Conservation (phyloP, 306 rosid species). For the Cicer arietinum region DNA sequence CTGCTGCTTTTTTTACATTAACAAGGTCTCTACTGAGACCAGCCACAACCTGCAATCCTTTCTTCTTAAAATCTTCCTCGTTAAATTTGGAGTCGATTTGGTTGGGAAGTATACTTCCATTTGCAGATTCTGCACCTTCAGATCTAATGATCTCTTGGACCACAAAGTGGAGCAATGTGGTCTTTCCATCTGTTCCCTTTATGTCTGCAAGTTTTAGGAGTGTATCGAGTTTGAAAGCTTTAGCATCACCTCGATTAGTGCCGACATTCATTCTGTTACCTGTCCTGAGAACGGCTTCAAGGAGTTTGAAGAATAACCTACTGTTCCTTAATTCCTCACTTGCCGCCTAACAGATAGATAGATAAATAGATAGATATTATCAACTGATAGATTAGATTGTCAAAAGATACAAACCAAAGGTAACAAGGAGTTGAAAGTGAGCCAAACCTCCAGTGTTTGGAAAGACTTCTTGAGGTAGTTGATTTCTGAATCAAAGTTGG, state of each 20-base stretch:
- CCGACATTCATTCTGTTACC: slow-evolving; percentile 99
- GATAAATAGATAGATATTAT: slow-evolving; percentile 14
- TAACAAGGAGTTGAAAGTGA: slow-evolving; percentile 27
- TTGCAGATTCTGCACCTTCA: slow-evolving; percentile 70
- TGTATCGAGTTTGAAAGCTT: slow-evolving; percentile 89
- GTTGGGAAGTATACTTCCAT: slow-evolving; percentile 50
- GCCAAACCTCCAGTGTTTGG: slow-evolving; percentile 83
- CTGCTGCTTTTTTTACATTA: slow-evolving; percentile 89
- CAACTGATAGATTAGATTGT: slow-evolving; percentile 37
- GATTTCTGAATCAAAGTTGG: slow-evolving; percentile 92
- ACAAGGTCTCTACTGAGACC: slow-evolving; percentile 87
- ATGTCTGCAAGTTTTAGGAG: slow-evolving; percentile 91
- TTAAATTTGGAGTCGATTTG: slow-evolving; percentile 53
- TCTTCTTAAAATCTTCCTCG: slow-evolving; percentile 80
- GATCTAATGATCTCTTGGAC: slow-evolving; percentile 97
- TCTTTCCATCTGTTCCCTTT: slow-evolving; percentile 98
- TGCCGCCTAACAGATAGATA: slow-evolving; percentile 67
- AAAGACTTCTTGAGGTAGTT: slow-evolving; percentile 87
- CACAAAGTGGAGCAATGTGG: slow-evolving; percentile 95
- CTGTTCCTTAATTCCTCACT: slow-evolving; percentile 91
- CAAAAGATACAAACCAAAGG: slow-evolving; percentile 36
- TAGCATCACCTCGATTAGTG: slow-evolving; percentile 95
- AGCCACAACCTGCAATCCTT: slow-evolving; percentile 89
- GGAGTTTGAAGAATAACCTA: slow-evolving; percentile 88
- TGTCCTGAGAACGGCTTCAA: slow-evolving; percentile 97